Conservation (phyloP, 768 basidiomycete genomes). For the Rhodotorula taiwanensis region DNA sequence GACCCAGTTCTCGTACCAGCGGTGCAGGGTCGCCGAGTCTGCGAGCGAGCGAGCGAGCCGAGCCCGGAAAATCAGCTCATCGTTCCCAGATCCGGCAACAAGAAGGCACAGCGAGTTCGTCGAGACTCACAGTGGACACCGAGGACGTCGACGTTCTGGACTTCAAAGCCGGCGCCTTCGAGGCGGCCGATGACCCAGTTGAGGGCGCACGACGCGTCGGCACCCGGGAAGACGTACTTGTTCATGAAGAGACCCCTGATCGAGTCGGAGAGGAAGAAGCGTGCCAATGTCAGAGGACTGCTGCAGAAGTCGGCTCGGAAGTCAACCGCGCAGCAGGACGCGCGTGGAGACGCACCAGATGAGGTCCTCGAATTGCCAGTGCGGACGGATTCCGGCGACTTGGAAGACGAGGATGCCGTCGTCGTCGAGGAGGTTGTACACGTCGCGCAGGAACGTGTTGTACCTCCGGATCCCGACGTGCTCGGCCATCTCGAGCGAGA, state of each 20-base stretch:
- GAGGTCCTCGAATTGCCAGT: conserved; percentile 98
- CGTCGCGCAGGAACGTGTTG: conserved; percentile 74
- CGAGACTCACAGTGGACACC: conserved; percentile 64
- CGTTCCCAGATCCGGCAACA: no score
- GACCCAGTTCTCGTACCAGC: conserved; percentile 98
- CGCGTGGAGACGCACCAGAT: conserved; percentile 64
- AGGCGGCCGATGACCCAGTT: conserved; percentile 77
- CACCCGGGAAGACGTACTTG: conserved; percentile 98
- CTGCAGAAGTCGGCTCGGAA: no score
- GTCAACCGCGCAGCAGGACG: no score
- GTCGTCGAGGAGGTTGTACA: conserved; percentile 88
- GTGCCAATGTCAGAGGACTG: no score
- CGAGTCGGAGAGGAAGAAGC: neutral
- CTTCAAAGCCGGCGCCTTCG: conserved; percentile 87
- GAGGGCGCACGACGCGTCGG: conserved; percentile 89
- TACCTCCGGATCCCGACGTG: conserved; percentile 96
- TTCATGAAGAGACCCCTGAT: conserved; percentile 90
- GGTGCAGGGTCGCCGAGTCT: conserved; percentile 43
- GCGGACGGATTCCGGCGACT: conserved; percentile 89
- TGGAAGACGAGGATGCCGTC: conserved; percentile 92
- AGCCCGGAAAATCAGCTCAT: neutral
- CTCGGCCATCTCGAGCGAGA: conserved; percentile 97
- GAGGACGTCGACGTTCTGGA: conserved; percentile 91
- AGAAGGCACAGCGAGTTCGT: neutral
- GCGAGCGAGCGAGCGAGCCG: conserved; percentile 6